Evolutionary conservation across 306 rosid species (phyloP).

Genomic region (Astragalus glycyphyllos): DNA sequence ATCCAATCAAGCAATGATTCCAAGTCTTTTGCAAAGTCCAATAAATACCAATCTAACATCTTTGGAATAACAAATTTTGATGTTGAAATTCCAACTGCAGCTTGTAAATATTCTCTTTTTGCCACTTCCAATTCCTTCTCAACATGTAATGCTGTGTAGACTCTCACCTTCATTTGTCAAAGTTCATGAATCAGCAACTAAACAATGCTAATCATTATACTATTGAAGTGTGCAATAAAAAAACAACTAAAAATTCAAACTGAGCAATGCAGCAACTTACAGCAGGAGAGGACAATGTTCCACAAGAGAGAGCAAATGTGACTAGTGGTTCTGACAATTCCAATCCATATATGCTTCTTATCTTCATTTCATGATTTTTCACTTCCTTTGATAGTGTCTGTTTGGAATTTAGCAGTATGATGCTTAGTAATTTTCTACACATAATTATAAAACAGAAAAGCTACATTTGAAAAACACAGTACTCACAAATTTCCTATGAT

Average conservation of each 20-base stretch:
- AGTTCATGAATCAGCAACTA: constrained; percentile 35
- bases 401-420: constrained; percentile 34
- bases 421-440: constrained; percentile 19
- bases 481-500: constrained; percentile 90
- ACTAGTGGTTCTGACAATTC: constrained; percentile 94
- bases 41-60: constrained; percentile 86
- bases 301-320: constrained; percentile 92
- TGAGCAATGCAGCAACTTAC: constrained; percentile 59
- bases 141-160: constrained; percentile 82
- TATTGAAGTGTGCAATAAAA: constrained; percentile 6
- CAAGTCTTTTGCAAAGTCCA: constrained; percentile 88
- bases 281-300: constrained; percentile 99
- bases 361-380: constrained; percentile 68
- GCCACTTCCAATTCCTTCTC: constrained; percentile 85
- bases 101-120: constrained; percentile 85
- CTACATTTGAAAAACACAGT: constrained; percentile 44
- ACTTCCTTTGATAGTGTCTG: constrained; percentile 71
- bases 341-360: constrained; percentile 72
- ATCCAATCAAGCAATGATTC: constrained; percentile 93
- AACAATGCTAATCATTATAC: constrained; percentile 22
- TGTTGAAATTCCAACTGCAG: constrained; percentile 79
- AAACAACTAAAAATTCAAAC: neutral
- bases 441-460: constrained; percentile 10
- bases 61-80: constrained; percentile 71
- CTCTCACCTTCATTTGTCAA: constrained; percentile 69